Evolutionary conservation across 768 basidiomycete genomes (phyloP).

Genomic region (Auricularia cornea): DNA sequence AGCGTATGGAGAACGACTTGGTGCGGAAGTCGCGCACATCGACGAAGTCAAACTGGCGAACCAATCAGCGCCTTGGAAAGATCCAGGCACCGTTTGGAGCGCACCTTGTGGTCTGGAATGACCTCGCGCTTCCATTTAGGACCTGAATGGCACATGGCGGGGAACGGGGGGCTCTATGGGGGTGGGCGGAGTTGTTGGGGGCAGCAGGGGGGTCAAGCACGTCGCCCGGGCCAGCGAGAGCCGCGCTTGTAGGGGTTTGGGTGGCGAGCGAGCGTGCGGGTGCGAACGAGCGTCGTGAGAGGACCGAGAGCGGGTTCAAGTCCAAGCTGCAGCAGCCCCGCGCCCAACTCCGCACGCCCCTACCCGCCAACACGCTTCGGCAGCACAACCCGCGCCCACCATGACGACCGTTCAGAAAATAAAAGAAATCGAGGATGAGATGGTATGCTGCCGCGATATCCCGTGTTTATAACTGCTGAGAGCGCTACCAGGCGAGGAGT

Average conservation of each 20-base stretch:
- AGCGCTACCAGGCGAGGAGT: constrained; percentile 63
- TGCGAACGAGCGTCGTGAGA: constrained; percentile 13
- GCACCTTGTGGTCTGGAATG: constrained; percentile 95
- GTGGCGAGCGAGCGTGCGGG: constrained; percentile 3
- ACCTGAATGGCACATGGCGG: constrained; percentile 53
- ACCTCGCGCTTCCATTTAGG: constrained; percentile 94
- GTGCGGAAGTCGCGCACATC: constrained; percentile 89
- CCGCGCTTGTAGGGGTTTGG: background rate
- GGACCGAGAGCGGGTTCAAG: constrained; percentile 17
- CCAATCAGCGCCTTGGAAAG: no score
- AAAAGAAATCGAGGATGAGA: constrained; percentile 97
- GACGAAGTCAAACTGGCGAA: constrained; percentile 96
- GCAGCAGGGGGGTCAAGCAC: constrained; percentile 16
- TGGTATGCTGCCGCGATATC: constrained; percentile 43
- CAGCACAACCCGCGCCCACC: constrained; percentile 23
- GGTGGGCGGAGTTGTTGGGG: constrained; percentile 15
- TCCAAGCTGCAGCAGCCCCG: constrained; percentile 1
- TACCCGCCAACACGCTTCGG: background rate
- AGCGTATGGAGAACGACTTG: constrained; percentile 75
- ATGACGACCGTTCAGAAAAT: constrained; percentile 93
- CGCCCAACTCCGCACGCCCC: background rate
- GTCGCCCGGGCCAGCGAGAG: constrained; percentile 24
- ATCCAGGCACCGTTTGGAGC: no score
- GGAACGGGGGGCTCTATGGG: constrained; percentile 17
- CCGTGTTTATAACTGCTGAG: constrained; percentile 17